Percentiles rank a stretch among this genome's conserved stretches.
These are phyloP conservation scores for Aspergillus campestris DNA, from an alignment of 495 filamentous ascomycete species.

Conservation along the genomic window DNA sequence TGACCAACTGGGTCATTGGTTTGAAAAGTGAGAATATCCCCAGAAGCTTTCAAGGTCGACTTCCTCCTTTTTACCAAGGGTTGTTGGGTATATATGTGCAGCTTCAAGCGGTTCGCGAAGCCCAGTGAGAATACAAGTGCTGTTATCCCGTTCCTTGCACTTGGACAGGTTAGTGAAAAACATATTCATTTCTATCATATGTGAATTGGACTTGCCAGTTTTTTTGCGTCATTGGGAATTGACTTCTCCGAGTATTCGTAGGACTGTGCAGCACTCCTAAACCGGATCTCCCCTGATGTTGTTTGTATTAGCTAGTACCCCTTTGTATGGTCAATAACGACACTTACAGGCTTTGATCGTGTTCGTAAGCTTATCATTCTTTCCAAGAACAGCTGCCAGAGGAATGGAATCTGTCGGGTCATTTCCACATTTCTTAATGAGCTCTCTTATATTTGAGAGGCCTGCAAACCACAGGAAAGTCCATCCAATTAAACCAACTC, in stretches of 20 bases:
- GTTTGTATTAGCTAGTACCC: neutral
- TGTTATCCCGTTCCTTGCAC: neutral
- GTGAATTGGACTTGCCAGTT: neutral
- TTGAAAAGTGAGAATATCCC: conserved; percentile 1
- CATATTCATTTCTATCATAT: neutral
- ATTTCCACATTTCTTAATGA: neutral
- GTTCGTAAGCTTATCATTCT: neutral
- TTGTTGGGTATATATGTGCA: neutral
- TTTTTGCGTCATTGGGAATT: neutral
- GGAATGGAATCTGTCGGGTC: neutral
- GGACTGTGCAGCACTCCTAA: neutral
- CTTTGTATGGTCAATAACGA: neutral
- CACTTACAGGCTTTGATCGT: neutral
- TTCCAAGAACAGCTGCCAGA: neutral
- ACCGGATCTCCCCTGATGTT: neutral
- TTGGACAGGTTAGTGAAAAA: neutral
- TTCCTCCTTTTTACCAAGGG: neutral
- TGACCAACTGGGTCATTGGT: neutral
- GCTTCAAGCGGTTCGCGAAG: neutral
- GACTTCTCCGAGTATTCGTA: neutral
- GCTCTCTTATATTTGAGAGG: neutral
- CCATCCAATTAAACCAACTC: neutral
- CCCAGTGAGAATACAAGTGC: neutral
- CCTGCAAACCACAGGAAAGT: neutral
- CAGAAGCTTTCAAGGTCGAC: neutral